These are phyloP conservation scores for Blumeria hordei DNA, from an alignment of 2,329 filamentous ascomycete genomes.

Conservation along the genomic window DNA sequence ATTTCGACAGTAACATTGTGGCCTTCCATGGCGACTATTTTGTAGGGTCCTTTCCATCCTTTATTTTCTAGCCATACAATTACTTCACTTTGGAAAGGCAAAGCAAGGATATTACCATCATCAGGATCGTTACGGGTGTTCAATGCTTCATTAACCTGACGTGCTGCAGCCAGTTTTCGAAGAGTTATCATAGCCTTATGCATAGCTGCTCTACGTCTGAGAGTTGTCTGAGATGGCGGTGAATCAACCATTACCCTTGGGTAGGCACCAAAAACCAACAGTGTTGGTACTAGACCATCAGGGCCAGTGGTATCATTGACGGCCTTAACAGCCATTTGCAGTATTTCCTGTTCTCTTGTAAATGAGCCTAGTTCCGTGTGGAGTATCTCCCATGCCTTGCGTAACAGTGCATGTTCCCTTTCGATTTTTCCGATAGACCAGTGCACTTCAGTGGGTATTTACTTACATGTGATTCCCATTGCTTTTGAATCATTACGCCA, in stretches of 20 bases:
- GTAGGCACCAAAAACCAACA: background rate
- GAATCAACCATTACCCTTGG: background rate
- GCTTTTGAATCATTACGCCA: background rate
- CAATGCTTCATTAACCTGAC: background rate
- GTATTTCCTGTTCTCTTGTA: background rate
- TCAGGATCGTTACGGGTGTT: background rate
- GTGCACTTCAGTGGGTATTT: background rate
- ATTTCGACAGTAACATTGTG: background rate
- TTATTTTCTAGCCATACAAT: background rate
- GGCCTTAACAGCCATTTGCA: background rate
- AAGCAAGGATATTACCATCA: background rate
- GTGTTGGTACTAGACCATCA: background rate
- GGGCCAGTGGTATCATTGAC: slow-evolving; percentile 1
- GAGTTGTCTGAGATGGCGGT: background rate
- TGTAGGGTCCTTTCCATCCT: slow-evolving; percentile 1
- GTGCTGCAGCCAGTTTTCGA: background rate
- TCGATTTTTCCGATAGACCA: slow-evolving; percentile 1
- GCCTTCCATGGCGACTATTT: background rate
- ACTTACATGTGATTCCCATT: slow-evolving; percentile 1
- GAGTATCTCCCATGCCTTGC: background rate
- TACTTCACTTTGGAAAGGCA: background rate
- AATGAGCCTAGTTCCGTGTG: background rate
- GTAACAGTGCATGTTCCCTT: background rate
- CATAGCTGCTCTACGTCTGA: background rate
- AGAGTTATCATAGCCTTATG: background rate